Conservation (phyloP, 495 filamentous ascomycete genomes). For the Trichoderma reesei region DNA sequence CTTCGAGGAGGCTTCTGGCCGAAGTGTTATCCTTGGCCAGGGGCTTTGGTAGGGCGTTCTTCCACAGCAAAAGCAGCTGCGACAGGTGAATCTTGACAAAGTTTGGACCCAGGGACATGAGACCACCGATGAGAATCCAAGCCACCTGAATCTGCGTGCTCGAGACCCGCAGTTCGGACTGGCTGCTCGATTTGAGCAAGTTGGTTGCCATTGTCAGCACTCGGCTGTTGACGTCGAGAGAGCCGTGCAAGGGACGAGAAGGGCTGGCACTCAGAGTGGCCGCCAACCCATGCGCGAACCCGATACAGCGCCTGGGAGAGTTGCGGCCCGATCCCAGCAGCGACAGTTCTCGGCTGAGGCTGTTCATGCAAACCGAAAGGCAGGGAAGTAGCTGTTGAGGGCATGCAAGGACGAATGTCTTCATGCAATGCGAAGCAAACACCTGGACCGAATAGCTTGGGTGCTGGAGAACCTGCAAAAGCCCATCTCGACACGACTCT, state of each 20-base stretch:
- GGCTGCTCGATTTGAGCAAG: slow-evolving; percentile 84
- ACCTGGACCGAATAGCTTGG: slow-evolving; percentile 94
- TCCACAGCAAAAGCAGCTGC: slow-evolving; percentile 93
- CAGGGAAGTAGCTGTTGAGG: slow-evolving; percentile 86
- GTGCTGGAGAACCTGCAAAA: slow-evolving; percentile 87
- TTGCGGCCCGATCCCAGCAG: slow-evolving; percentile 67
- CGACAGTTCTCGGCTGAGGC: slow-evolving; percentile 73
- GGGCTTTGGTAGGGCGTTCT: slow-evolving; percentile 93
- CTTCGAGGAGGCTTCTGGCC: slow-evolving; percentile 71
- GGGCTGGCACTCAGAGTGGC: slow-evolving; percentile 85
- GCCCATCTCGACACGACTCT: slow-evolving; percentile 73
- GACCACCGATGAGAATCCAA: slow-evolving; percentile 91
- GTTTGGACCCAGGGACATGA: slow-evolving; percentile 94
- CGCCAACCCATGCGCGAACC: slow-evolving; percentile 87
- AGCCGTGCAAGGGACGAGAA: slow-evolving; percentile 82
- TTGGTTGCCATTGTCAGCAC: slow-evolving; percentile 86
- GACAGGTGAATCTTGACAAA: slow-evolving; percentile 99
- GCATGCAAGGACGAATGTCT: slow-evolving; percentile 78
- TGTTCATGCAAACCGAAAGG: slow-evolving; percentile 94
- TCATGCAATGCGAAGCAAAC: slow-evolving; percentile 73
- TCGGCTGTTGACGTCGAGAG: slow-evolving; percentile 87
- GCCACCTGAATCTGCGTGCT: slow-evolving; percentile 94
- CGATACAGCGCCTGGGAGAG: slow-evolving; percentile 74
- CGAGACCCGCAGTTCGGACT: slow-evolving; percentile 81
- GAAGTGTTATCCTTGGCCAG: slow-evolving; percentile 78